A percentile compares a stretch with the other conserved stretches of the same genome.
Evolutionary conservation across 2,329 filamentous ascomycete species (phyloP).

Genomic region (Didymella pinodella): DNA sequence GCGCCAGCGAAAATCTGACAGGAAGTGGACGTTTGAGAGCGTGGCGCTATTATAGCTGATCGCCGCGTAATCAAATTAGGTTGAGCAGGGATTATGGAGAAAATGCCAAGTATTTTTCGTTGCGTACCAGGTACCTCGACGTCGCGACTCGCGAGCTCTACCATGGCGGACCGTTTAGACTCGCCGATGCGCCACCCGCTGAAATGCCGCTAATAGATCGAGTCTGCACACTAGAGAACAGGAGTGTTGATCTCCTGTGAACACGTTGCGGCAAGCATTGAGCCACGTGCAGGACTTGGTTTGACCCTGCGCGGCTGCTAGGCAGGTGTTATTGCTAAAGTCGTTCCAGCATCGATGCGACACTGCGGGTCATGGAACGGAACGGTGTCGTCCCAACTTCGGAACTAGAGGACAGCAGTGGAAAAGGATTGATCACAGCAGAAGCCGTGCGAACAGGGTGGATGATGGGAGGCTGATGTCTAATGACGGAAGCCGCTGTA

Average conservation of each 20-base stretch:
- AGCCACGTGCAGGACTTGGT: conserved; percentile 5
- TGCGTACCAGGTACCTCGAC: conserved; percentile 3
- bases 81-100: conserved; percentile 3
- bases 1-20: conserved; percentile 13
- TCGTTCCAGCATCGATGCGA: neutral
- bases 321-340: neutral
- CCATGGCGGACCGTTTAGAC: conserved; percentile 11
- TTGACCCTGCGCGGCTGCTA: neutral
- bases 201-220: neutral
- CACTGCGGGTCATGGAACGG: conserved; percentile 4
- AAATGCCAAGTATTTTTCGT: conserved; percentile 7
- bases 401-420: neutral
- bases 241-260: neutral
- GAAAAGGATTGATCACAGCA: neutral
- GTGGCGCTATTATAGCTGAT: conserved; percentile 14
- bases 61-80: conserved; percentile 10
- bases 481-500: conserved; percentile 4
- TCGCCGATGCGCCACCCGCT: conserved; percentile 15
- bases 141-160: conserved; percentile 3
- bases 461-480: neutral
- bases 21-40: conserved; percentile 14
- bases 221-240: conserved; percentile 4
- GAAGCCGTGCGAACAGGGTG: neutral
- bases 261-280: neutral
- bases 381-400: neutral